Evolutionary conservation across 768 basidiomycete genomes (phyloP), one percentile per base, ranked within the genome.

Genomic region (Boletus rubescentipes): DNA sequence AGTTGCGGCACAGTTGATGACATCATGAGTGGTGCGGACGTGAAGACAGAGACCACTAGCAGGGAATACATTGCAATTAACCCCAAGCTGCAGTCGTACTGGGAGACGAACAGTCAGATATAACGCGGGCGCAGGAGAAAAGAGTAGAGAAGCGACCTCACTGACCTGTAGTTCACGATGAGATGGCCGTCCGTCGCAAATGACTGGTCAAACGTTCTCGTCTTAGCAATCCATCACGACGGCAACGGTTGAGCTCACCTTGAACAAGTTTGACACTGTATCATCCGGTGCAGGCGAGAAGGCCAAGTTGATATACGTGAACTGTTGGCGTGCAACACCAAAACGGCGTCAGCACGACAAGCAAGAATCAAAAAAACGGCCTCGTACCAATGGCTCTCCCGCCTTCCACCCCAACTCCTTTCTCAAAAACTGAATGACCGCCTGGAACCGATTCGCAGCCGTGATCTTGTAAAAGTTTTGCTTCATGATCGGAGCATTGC

Each of bases 401-500:
- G 84, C 73, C 67, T 91, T 93, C 87, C 91, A 93, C 2, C 86
- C 86, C 36, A 98, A 72, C 67, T 98, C 93, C 65, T 85, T 91
- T 59, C 95, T 74, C 71, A 98, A 67, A 70, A 98, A 97, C 65
- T 91, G 87, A 38, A 96, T 93, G 51, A 98, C 95, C 9, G 93
- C 91, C 69, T 97, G 93, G 64, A 98, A 99, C 49, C 89, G 81
- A 69, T 97, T 94, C 37, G 89, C 86, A 12, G 94, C 90, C 0
- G 94, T 93, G 65, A 98, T 95, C 78, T 95, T 96, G 84, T 93
- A 98, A 63, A 95, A 91, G 75, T 96, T 98, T 74, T 96, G 92
- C 74, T 90, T 95, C 95, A 99, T 97, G 64, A 99, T 94, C 0
- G 96, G 96, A 1, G 95, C 96, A 63, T 96, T 95, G 42, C 96